A percentile compares a stretch with the other conserved stretches of the same genome.
Conservation (phyloP, 495 filamentous ascomycete species). For the Aspergillus carlsbadensis region DNA sequence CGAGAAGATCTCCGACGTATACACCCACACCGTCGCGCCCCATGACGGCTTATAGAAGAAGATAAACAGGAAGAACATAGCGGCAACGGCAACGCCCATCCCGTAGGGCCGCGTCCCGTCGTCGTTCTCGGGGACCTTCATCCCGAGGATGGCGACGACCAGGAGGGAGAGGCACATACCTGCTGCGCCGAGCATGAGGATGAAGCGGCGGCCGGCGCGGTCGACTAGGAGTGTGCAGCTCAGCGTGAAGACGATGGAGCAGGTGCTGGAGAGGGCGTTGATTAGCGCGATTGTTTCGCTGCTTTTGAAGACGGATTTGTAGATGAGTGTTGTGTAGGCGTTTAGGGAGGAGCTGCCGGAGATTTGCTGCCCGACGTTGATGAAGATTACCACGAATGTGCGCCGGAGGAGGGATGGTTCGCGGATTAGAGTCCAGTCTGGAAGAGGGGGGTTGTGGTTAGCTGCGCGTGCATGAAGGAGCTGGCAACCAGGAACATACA, state of each 20-base stretch:
- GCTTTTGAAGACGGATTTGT: conserved; percentile 58
- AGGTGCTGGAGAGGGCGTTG: conserved; percentile 73
- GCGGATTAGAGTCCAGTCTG: too few relatives aligned
- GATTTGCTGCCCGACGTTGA: conserved; percentile 61
- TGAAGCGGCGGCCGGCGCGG: conserved; percentile 63
- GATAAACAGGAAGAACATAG: conserved; percentile 61
- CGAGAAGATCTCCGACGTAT: conserved; percentile 62
- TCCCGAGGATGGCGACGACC: conserved; percentile 61
- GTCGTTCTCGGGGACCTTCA: conserved; percentile 48
- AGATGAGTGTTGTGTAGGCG: conserved; percentile 61
- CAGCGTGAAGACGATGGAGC: conserved; percentile 63
- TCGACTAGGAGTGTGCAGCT: conserved; percentile 69
- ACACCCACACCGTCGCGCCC: conserved; percentile 67
- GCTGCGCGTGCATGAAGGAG: too few relatives aligned
- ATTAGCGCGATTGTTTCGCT: conserved; percentile 59
- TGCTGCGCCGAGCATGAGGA: conserved; percentile 65
- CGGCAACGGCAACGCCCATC: conserved; percentile 62
- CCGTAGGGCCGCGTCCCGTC: conserved; percentile 50
- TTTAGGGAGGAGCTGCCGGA: conserved; percentile 62
- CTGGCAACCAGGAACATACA: too few relatives aligned
- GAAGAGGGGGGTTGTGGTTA: too few relatives aligned
- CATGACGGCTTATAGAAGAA: conserved; percentile 65
- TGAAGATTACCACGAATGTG: too few relatives aligned
- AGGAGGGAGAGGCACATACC: conserved; percentile 71
- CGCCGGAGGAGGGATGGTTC: too few relatives aligned